Evolutionary conservation across 768 basidiomycete species (phyloP), one percentile per base, ranked within the genome.

Genomic region (Thelephora aurantiotincta): DNA sequence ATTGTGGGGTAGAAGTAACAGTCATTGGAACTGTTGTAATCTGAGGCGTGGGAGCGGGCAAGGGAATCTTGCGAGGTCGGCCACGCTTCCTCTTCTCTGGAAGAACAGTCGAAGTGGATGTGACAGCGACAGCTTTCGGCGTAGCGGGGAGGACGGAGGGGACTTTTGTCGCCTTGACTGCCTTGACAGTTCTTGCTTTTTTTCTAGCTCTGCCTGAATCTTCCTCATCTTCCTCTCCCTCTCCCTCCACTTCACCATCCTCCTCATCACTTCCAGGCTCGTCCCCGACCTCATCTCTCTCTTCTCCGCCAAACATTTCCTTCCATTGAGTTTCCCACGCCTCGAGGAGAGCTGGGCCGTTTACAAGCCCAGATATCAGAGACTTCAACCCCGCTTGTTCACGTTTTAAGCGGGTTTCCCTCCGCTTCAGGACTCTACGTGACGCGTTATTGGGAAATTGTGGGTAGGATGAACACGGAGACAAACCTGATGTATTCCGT

Each of bases 41-140:
- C 14, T 59, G 46, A 3, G 63, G 49, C 6, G 53, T 55, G 0
- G 58, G 57, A 3, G 48, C 48, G 14, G 72, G 68, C 0, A 75
- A 66, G 11, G 73, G 68, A 42, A 78, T 70, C 65, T 90, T 90
- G 55, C 85, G 73, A 13, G 88, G 88, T 26, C 88, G 66, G 12
- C 88, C 88, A 6, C 88, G 74, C 67, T 91, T 91, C 54, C 86
- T 72, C 68, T 88, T 90, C 66, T 86, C 83, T 0, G 77, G 75
- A 0, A 71, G 65, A 13, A 62, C 57, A 44, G 62, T 64, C 30
- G 60, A 59, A 6, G 59, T 60, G 58, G 66, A 50, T 44, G 63
- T 46, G 33, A 54, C 44, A 48, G 53, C 47, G 26, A 53, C 43
- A 35, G 55, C 33, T 54, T 59, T 33, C 35, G 57, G 46, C 20